Evolutionary conservation across 2,329 filamentous ascomycete genomes (phyloP), one percentile per base, ranked within the genome.

Genomic region (Triangularia setosa): DNA sequence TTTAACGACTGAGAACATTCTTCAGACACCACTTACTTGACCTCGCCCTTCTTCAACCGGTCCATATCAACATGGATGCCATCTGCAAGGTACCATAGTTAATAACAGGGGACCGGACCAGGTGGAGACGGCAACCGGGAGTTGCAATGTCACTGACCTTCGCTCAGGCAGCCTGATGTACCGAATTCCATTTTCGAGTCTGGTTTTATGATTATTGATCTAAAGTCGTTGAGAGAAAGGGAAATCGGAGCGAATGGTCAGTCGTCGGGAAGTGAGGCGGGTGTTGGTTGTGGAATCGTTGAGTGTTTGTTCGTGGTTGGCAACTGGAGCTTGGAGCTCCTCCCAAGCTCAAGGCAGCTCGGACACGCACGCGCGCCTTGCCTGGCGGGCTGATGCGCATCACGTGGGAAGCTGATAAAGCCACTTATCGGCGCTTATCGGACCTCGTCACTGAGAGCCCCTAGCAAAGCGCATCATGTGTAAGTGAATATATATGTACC

Each of bases 11-110:
- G 27, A 27, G 7, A 2, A 12, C 30, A 4, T 18, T 53, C 11
- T 35, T n/a, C 14, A 28, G 40, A 55, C 7, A 53, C 12, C 16
- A 68, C 92, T 81, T 83, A 97, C 93, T 99, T 99, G 77, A 99
- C 94, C 83, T 99, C 95, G 68, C 95, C 95, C 80, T 93, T 95
- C 89, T 99, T 99, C 79, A 99, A 83, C 75, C 95, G 90, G 75
- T 98, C 92, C 95, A 99, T 99, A 77, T 99, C 95, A 73, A 99
- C 85, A 79, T 99, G 95, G 77, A 99, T 98, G 77, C 95, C 95
- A 93, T 99, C 95, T 98, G 74, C 57, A 62, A 44, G 54, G 60
- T 48, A 18, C 21, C 61, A 55, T 24, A 24, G 63, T 77, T 65
- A 77, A 73, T 66, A 59, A 48, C n/a, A 35, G 7, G n/a, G 48